Evolutionary conservation across 2,329 filamentous ascomycete species (phyloP), one percentile per base, ranked within the genome.

Genomic region (Penicillium glabrum): DNA sequence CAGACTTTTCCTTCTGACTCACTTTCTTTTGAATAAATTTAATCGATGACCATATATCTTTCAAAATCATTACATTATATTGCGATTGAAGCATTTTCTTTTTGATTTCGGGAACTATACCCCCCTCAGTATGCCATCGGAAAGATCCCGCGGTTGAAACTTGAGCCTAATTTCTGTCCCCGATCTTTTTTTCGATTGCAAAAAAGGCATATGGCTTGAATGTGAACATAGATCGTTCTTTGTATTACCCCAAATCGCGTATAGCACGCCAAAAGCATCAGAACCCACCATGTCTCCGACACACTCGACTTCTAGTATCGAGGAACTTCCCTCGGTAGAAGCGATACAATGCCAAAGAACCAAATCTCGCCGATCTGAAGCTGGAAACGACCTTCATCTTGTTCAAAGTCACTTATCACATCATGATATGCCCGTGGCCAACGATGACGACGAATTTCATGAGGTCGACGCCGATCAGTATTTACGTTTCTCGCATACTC

Each of bases 391-490:
- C 3, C 67, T 77, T n/a, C 61, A 67, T 46, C 63, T 66, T 14
- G 61, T 72, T 16, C 69, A 59, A 29, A 75, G 71, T 46, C 69
- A 72, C 46, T 53, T 71, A 37, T 73, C 72, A 1, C 66, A 73
- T 24, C 67, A 72, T 55, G 68, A 73, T 31, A 64, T 68, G 65
- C 61, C 67, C 23, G 62, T 60, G 21, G 61, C 62, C 3, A 62
- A 52, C 9, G 29, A 31, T 11, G 29, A 31, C 29, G 61, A 67
- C 19, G 70, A 74, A 33, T 77, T 72, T 60, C 58, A 61, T 7
- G 78, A 82, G 56, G 62, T 69, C 43, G 77, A 79, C 53, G 81
- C 83, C 35, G 80, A 81, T 45, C 75, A 84, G 59, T 93, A 92
- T 76, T 81, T 87, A 65, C 81, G 82, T 19, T 82, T 92, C 59